Conservation (phyloP, 495 filamentous ascomycete genomes). For the Xylaria venustula region DNA sequence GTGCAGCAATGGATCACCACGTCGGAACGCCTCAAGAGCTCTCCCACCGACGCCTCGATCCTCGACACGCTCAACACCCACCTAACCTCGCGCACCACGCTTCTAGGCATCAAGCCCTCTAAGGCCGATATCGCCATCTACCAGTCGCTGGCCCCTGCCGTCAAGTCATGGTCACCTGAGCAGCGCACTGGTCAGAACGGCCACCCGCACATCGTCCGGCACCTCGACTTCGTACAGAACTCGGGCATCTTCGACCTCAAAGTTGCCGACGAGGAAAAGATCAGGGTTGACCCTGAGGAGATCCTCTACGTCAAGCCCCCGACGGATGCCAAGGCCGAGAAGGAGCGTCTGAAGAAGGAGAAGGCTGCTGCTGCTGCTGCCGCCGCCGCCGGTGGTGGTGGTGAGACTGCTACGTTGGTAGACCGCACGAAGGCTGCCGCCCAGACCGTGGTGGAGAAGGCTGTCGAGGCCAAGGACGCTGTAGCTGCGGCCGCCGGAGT, state of each 20-base stretch:
- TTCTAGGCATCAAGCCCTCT: conserved; percentile 87
- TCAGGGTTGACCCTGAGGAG: conserved; percentile 74
- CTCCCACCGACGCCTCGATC: conserved; percentile 57
- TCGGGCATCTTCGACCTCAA: conserved; percentile 71
- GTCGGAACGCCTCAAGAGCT: conserved; percentile 61
- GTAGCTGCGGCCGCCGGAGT: conserved; percentile 40
- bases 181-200: conserved; percentile 89
- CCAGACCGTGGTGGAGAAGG: conserved; percentile 36
- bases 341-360: conserved; percentile 84
- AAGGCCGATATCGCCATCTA: conserved; percentile 88
- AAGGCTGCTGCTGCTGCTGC: conserved; percentile 64
- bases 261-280: conserved; percentile 71
- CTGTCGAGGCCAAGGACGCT: conserved; percentile 38
- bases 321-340: conserved; percentile 81
- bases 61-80: conserved; percentile 79
- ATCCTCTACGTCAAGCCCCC: conserved; percentile 80
- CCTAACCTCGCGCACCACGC: conserved; percentile 82
- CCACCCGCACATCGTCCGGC: conserved; percentile 87
- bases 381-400: conserved; percentile 38
- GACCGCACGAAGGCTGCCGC: conserved; percentile 52
- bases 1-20: conserved; percentile 84
- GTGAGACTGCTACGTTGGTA: conserved; percentile 42
- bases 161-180: conserved; percentile 79
- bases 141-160: conserved; percentile 71
- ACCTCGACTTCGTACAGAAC: conserved; percentile 93